Evolutionary conservation across 306 rosid species (phyloP), one percentile per base, ranked within the genome.

Genomic region (Potentilla sterilis): DNA sequence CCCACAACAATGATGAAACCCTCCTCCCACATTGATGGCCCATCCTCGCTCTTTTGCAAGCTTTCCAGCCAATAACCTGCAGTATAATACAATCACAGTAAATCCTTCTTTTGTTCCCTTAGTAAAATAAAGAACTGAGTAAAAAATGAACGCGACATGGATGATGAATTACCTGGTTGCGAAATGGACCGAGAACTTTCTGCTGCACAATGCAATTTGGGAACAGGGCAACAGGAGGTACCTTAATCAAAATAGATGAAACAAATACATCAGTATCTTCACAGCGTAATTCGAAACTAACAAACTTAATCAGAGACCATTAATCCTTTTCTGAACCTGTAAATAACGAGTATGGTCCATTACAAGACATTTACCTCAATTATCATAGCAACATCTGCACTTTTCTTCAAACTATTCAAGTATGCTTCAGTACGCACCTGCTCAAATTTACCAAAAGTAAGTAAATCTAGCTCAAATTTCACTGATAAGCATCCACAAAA

Each of bases 21-120:
- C 97, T 70, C 98, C 98, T 69, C 98, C 98, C 9, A 94, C 88
- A 77, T 94, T 94, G 79, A 94, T 90, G 75, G 98, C 95, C 98
- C 96, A 94, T 67, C 98, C 98, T 73, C 91, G 87, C 82, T 91
- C 97, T 75, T 76, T 91, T 69, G 97, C 98, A 64, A 94, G 91
- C 86, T 94, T 94, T 61, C 88, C 91, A 62, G 97, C 96, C 84
- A 91, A 82, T 71, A 94, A 87, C 97, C 98, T 91, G 77, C 83
- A 83, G 59, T 12, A 14, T 28, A 46, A 77, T 68, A 69, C 69
- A 72, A 61, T 44, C 62, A 57, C 21, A 28, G 69, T 72, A 54
- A 70, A 81, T 80, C 73, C 41, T 12, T 35, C 41, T 38, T 21
- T n/a, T 52, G 22, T 18, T 54, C 13, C 15, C 21, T 78, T 59